phyloP scores from a whole-genome alignment of 108 stramenopile species.

The Craspedostauros australis region DNA sequence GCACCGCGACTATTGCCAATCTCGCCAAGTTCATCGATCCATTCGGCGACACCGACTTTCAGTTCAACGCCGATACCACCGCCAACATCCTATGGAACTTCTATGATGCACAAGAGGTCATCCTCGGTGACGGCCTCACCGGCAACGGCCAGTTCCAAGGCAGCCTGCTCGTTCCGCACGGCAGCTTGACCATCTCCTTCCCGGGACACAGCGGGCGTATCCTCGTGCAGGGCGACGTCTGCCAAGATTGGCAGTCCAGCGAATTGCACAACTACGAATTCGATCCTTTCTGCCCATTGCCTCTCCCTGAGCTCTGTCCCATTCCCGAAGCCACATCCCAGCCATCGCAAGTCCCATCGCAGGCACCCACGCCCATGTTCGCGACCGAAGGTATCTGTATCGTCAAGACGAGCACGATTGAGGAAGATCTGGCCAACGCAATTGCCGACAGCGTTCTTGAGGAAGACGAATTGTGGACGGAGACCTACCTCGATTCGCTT shows the following conservation, averaged over 20 bases:
- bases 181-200: neutral
- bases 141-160: slow-evolving; percentile 1
- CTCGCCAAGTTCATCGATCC: no score
- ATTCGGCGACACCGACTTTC: no score
- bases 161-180: neutral
- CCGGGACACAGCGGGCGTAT: slow-evolving; percentile 2
- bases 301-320: no score
- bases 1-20: neutral
- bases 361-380: no score
- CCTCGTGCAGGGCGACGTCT: neutral
- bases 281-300: slow-evolving; percentile 8
- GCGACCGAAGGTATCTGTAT: no score
- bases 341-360: no score
- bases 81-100: slow-evolving; percentile 22
- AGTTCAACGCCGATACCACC: slow-evolving; percentile 7
- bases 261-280: slow-evolving; percentile 13
- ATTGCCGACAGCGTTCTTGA: no score
- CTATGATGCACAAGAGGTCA: slow-evolving; percentile 8
- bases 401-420: no score
- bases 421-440: no score
- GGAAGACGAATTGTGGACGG: no score
- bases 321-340: no score
- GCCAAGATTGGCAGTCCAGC: neutral
- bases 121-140: neutral
- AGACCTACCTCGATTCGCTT: no score